Conservation (phyloP, 1,284 basidiomycete genomes). For the Chalciporus sp. region DNA sequence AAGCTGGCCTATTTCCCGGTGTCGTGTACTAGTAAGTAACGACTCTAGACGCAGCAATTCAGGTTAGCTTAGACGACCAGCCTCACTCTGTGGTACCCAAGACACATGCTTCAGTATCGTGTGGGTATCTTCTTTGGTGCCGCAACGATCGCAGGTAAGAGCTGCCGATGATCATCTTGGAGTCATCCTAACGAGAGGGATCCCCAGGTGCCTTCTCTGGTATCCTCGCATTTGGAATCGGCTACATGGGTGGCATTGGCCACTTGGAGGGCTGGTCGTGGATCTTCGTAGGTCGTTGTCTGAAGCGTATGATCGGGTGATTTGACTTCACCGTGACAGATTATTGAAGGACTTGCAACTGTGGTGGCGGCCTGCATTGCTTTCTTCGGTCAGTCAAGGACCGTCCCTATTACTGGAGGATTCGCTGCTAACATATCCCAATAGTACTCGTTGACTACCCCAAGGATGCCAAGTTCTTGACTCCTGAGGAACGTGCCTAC, state of each 20-base stretch:
- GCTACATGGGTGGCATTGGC: constrained; percentile 28
- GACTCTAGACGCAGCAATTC: constrained; percentile 21
- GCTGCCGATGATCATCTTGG: neutral
- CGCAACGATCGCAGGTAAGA: constrained; percentile 28
- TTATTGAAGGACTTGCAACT: constrained; percentile 45
- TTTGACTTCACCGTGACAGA: constrained; percentile 25
- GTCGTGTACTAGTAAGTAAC: constrained; percentile 61
- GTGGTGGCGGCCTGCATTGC: constrained; percentile 35
- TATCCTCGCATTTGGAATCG: constrained; percentile 30
- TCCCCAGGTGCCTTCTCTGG: constrained; percentile 37
- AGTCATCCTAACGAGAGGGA: constrained; percentile 18
- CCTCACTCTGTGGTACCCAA: constrained; percentile 39
- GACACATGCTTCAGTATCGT: constrained; percentile 38
- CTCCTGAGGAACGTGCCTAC: constrained; percentile 46
- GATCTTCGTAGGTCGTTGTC: constrained; percentile 38
- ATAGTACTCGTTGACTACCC: constrained; percentile 51
- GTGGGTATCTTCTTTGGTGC: constrained; percentile 42
- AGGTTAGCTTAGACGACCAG: constrained; percentile 13
- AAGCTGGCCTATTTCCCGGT: constrained; percentile 73
- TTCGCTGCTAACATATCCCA: neutral
- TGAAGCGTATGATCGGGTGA: neutral
- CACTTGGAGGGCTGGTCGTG: constrained; percentile 38
- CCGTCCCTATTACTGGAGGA: neutral
- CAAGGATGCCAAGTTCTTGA: constrained; percentile 46
- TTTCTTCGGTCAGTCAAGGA: constrained; percentile 28